Evolutionary conservation across 2,329 filamentous ascomycete species (phyloP).

Genomic region (Penicillium sp.): DNA sequence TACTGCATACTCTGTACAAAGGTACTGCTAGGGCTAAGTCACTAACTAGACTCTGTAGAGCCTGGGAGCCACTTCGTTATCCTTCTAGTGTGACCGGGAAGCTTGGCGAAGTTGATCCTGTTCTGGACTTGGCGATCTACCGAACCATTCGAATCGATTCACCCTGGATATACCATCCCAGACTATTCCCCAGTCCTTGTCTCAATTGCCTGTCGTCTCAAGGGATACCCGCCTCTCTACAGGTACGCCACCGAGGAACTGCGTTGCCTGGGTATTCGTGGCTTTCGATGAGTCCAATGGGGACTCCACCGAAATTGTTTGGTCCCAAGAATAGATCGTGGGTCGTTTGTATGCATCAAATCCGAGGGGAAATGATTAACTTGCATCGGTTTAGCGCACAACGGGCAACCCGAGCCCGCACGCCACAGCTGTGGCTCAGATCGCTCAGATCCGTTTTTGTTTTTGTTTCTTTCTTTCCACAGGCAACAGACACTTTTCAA

Average conservation of each 20-base stretch:
- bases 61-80: not conserved
- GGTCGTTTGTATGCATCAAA: not conserved
- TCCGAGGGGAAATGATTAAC: not conserved
- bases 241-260: not conserved
- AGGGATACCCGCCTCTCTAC: not conserved
- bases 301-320: not conserved
- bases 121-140: not conserved
- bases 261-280: not conserved
- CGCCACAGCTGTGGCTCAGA: slow-evolving; percentile 8
- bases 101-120: slow-evolving; percentile 5
- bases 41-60: not conserved
- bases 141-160: not conserved
- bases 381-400: not conserved
- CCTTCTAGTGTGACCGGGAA: not conserved
- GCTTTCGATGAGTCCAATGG: not conserved
- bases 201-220: not conserved
- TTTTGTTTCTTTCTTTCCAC: not conserved
- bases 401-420: not conserved
- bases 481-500: not conserved
- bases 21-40: not conserved
- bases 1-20: not conserved
- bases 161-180: not conserved
- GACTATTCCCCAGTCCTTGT: not conserved
- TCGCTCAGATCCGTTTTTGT: too few species aligned
- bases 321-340: not conserved